A percentile compares a stretch with the other conserved stretches of the same genome.
Conservation (phyloP, 192 early-diverging fungal species). For the Backusella australiensis region DNA sequence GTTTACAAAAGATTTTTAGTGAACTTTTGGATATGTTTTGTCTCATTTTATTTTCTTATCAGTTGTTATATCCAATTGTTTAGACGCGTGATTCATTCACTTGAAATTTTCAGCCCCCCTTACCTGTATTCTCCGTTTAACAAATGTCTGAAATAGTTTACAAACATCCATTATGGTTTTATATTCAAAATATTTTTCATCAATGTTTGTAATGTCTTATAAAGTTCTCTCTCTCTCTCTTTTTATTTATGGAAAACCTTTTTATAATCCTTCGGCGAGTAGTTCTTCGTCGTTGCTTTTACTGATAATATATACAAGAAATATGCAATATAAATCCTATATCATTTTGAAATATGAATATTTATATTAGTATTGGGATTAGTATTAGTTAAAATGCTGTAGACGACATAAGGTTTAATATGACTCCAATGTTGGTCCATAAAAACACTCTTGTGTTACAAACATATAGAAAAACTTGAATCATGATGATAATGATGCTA, state of each 20-base stretch:
- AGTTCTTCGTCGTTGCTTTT: too few species aligned
- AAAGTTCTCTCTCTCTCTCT: not conserved
- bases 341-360: not conserved
- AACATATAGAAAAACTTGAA: not conserved
- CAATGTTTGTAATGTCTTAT: not conserved
- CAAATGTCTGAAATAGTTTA: not conserved
- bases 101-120: not conserved
- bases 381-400: not conserved
- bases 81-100: not conserved
- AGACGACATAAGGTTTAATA: not conserved
- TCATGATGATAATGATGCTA: not conserved
- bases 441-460: conserved; percentile 1
- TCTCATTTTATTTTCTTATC: not conserved
- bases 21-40: not conserved
- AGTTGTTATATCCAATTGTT: not conserved
- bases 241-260: not conserved
- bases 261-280: not conserved
- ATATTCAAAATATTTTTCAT: not conserved
- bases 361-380: not conserved
- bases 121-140: not conserved
- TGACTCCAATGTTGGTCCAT: not conserved
- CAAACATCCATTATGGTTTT: not conserved
- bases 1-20: not conserved
- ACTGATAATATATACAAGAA: too few species aligned
- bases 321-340: not conserved